Percentiles rank a stretch among this genome's conserved stretches.
phyloP scores from a whole-genome alignment of 345 rosid genomes.

The Salix arbutifolia region DNA sequence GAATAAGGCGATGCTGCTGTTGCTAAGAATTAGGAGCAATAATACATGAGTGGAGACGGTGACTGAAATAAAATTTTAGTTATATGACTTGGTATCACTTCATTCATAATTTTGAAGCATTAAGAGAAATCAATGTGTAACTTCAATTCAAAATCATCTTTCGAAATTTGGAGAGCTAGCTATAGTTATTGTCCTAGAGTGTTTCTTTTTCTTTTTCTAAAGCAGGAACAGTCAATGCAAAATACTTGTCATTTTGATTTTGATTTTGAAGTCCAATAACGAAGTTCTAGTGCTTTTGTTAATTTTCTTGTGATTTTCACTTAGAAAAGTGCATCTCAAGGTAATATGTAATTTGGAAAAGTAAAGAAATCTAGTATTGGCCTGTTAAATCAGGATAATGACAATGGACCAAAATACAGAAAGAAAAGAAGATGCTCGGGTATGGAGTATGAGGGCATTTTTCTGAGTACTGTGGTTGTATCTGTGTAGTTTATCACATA shows the following conservation, averaged over 20 bases:
- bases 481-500: not conserved
- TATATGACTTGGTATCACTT: not conserved
- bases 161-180: not conserved
- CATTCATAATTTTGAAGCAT: not conserved
- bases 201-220: not conserved
- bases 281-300: not conserved
- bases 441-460: not conserved
- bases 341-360: not conserved
- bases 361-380: not conserved
- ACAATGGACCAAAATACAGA: not conserved
- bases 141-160: not conserved
- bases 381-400: not conserved
- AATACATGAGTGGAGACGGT: not conserved
- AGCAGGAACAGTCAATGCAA: not conserved
- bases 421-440: not conserved
- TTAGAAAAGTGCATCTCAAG: not conserved
- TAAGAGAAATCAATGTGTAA: not conserved
- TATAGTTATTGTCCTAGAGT: not conserved
- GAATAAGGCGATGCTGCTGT: not conserved
- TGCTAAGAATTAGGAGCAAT: not conserved
- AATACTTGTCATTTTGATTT: not conserved
- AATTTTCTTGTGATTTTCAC: not conserved
- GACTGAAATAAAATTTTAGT: not conserved
- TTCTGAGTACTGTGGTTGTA: not conserved
- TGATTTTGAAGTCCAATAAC: not conserved